Conservation (phyloP, 2,329 filamentous ascomycete species). For the Zasmidium cellare region DNA sequence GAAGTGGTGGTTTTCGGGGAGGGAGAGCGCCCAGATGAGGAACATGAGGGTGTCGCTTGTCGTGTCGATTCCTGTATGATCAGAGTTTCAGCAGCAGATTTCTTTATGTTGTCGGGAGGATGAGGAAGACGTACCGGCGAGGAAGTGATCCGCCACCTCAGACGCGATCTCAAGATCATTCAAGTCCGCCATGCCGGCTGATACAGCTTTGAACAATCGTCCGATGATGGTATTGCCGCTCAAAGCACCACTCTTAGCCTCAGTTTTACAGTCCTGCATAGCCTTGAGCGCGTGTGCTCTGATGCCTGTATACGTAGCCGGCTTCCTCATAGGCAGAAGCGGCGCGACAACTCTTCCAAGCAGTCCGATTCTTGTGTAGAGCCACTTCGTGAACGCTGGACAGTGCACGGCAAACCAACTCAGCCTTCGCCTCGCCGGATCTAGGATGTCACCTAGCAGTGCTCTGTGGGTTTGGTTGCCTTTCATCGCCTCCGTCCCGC, state of each 20-base stretch:
- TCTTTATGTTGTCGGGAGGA: too few species aligned
- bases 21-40: conserved; percentile 51
- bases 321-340: conserved; percentile 52
- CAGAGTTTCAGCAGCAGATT: too few species aligned
- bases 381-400: conserved; percentile 48
- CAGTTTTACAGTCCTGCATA: conserved; percentile 27
- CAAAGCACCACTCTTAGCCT: conserved; percentile 20
- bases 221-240: conserved; percentile 39
- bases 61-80: conserved; percentile 50
- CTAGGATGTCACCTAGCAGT: conserved; percentile 51
- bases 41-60: conserved; percentile 56
- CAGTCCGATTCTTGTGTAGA: conserved; percentile 46
- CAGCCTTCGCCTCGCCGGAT: conserved; percentile 47
- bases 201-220: conserved; percentile 36
- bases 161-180: conserved; percentile 52
- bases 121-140: conserved; percentile 40
- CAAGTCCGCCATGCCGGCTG: conserved; percentile 24
- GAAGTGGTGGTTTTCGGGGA: conserved; percentile 41
- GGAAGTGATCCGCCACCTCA: conserved; percentile 55
- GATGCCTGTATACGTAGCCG: conserved; percentile 54
- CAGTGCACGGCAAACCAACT: conserved; percentile 54
- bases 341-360: conserved; percentile 39
- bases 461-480: conserved; percentile 40
- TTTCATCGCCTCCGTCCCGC: conserved; percentile 45
- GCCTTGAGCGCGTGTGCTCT: conserved; percentile 44